Percentiles rank a stretch among this genome's conserved stretches.
These are phyloP conservation scores for Leersia perrieri DNA, from an alignment of 176 grass and related monocot genomes.

Conservation along the genomic window DNA sequence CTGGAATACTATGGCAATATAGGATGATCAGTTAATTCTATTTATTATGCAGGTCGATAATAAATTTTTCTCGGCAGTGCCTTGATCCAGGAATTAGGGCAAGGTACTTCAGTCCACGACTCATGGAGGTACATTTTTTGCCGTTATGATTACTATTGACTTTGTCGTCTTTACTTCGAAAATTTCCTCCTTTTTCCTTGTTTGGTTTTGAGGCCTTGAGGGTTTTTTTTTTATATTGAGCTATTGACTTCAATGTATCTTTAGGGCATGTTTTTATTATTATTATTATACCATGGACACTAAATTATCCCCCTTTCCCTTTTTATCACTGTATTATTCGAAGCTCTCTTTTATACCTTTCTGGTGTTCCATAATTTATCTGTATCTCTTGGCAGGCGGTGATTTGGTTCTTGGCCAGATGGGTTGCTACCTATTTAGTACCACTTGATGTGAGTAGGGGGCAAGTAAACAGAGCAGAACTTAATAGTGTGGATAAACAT, in stretches of 20 bases:
- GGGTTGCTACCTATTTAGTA: conserved; percentile 93
- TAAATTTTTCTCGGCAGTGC: conserved; percentile 88
- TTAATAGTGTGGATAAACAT: conserved; percentile 39
- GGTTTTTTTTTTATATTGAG: background rate
- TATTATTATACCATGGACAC: background rate
- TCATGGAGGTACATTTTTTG: conserved; percentile 79
- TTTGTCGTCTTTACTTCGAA: conserved; percentile 1
- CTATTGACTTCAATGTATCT: background rate
- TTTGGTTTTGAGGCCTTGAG: background rate
- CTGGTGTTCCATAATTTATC: conserved; percentile 34
- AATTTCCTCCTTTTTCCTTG: background rate
- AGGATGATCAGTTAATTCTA: conserved; percentile 17
- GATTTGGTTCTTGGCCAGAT: conserved; percentile 94
- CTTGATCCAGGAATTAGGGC: conserved; percentile 77
- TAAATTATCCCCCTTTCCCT: background rate
- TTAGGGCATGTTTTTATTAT: background rate
- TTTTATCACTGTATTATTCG: background rate
- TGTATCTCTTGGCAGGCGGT: conserved; percentile 66
- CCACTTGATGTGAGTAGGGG: conserved; percentile 66
- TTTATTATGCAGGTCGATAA: conserved; percentile 69
- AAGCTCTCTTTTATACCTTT: conserved; percentile 8
- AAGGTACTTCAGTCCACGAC: conserved; percentile 88
- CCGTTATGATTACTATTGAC: conserved; percentile 5
- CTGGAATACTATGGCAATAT: conserved; percentile 5
- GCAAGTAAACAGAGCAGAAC: conserved; percentile 52